phyloP scores from a whole-genome alignment of 352 stramenopile genomes.

The Phytopythium litorale region DNA sequence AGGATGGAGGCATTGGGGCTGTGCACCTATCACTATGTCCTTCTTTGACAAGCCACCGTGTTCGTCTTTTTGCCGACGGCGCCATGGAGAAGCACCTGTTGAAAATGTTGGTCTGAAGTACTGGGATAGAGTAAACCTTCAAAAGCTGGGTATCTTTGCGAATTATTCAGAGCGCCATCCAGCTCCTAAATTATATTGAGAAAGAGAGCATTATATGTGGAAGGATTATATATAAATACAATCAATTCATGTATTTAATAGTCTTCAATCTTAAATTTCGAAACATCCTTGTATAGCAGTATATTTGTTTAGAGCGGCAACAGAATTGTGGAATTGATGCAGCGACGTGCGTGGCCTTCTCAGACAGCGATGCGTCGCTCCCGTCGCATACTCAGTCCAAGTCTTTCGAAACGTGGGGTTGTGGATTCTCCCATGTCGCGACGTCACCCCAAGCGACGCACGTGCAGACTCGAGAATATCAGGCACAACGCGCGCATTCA shows the following conservation, averaged over 20 bases:
- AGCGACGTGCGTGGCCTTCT: neutral
- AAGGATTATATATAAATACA: neutral
- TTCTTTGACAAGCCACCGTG: neutral
- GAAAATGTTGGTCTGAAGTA: neutral
- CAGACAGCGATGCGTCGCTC: neutral
- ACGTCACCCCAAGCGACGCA: neutral
- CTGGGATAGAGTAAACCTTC: neutral
- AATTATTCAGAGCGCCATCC: neutral
- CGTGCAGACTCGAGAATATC: slow-evolving; percentile 6
- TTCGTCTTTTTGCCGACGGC: neutral
- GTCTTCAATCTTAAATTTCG: too few relatives aligned
- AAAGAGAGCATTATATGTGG: neutral
- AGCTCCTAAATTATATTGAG: too few relatives aligned
- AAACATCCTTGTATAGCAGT: too few relatives aligned
- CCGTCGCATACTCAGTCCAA: neutral
- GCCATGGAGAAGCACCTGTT: neutral
- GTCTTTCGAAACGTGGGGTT: slow-evolving; percentile 6
- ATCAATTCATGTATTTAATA: too few relatives aligned
- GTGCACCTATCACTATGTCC: neutral
- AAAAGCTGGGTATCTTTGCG: neutral
- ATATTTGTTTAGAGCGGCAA: neutral
- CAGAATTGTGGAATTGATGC: neutral
- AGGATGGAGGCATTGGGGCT: neutral
- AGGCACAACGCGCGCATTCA: neutral
- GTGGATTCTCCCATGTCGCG: slow-evolving; percentile 2